These are phyloP conservation scores for Penicillium coprophilum DNA, from an alignment of 495 filamentous ascomycete genomes.

Conservation along the genomic window DNA sequence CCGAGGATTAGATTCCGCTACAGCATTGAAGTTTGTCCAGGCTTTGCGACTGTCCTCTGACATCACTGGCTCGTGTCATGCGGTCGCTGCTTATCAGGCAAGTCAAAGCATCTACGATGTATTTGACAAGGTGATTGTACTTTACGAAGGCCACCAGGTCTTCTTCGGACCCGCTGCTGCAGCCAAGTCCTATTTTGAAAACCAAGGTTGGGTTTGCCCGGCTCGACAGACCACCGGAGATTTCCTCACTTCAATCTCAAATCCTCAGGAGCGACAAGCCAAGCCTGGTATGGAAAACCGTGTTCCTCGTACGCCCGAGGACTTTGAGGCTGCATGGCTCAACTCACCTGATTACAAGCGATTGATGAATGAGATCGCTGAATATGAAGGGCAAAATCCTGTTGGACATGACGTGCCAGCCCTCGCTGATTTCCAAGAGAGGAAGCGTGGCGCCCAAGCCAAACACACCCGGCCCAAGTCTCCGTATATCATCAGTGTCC, in stretches of 20 bases:
- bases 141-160: slow-evolving; percentile 63
- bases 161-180: slow-evolving; percentile 56
- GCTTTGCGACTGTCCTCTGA: slow-evolving; percentile 69
- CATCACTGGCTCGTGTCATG: slow-evolving; percentile 67
- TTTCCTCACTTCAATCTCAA: slow-evolving; percentile 70
- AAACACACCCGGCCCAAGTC: slow-evolving; percentile 35
- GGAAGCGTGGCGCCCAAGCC: slow-evolving; percentile 31
- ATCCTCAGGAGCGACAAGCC: slow-evolving; percentile 57
- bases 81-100: slow-evolving; percentile 78
- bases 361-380: slow-evolving; percentile 46
- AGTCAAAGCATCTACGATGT: slow-evolving; percentile 72
- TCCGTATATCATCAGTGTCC: slow-evolving; percentile 40
- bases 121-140: slow-evolving; percentile 59
- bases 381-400: slow-evolving; percentile 40
- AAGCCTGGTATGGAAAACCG: slow-evolving; percentile 57
- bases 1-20: slow-evolving; percentile 77
- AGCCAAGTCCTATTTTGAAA: slow-evolving; percentile 59
- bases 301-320: slow-evolving; percentile 66
- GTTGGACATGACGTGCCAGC: slow-evolving; percentile 15
- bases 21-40: slow-evolving; percentile 68
- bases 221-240: slow-evolving; percentile 61
- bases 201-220: slow-evolving; percentile 57
- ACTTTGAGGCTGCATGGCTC: slow-evolving; percentile 61
- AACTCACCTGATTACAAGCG: slow-evolving; percentile 47
- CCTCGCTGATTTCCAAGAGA: slow-evolving; percentile 25